phyloP scores from a whole-genome alignment of 2,329 filamentous ascomycete genomes.

The Leptographium lundbergii region DNA sequence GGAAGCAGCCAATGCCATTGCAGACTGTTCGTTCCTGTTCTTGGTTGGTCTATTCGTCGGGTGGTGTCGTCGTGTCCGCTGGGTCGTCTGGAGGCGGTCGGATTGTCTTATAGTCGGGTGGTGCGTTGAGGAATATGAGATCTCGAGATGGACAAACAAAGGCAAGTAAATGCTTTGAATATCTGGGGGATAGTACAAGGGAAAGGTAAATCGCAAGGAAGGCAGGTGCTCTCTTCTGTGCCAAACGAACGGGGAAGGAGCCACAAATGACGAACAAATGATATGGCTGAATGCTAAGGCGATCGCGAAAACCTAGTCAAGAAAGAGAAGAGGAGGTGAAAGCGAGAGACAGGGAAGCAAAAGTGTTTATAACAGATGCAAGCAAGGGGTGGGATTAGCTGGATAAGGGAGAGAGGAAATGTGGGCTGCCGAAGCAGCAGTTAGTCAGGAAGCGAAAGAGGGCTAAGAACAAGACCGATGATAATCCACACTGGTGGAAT shows the following conservation, averaged over 20 bases:
- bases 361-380: conserved; percentile 6
- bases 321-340: not conserved
- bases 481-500: not conserved
- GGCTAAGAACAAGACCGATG: not conserved
- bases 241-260: not conserved
- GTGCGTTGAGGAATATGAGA: not conserved
- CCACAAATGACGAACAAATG: not conserved
- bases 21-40: not conserved
- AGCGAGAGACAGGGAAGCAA: conserved; percentile 1
- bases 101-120: not conserved
- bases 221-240: not conserved
- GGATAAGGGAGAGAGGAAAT: not conserved
- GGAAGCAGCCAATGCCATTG: conserved; percentile 6
- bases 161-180: conserved; percentile 11
- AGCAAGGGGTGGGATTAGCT: not conserved
- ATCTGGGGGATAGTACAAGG: not conserved
- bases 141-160: conserved; percentile 7
- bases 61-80: not conserved
- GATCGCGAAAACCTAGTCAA: not conserved
- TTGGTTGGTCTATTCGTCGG: not conserved
- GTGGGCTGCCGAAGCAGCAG: conserved; percentile 1
- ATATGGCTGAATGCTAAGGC: not conserved
- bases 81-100: not conserved
- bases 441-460: not conserved
- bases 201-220: not conserved